Evolutionary conservation across 768 basidiomycete species (phyloP).

Genomic region (Suillus plorans): DNA sequence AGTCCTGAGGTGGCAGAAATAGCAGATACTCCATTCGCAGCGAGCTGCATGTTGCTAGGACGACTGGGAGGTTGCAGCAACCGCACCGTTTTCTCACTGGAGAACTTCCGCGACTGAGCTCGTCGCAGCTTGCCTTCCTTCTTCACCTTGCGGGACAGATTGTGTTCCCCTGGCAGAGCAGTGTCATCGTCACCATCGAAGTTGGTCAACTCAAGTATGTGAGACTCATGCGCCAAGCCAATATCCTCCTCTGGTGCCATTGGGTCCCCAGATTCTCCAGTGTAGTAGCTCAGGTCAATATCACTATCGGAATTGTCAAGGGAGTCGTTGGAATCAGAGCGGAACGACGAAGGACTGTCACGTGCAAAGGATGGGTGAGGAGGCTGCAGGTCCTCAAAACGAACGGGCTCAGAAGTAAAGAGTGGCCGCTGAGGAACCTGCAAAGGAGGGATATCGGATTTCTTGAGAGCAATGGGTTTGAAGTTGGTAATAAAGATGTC

Average conservation of each 20-base stretch:
- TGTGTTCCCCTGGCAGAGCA: constrained; percentile 53
- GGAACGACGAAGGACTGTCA: constrained; percentile 8
- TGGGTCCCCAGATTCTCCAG: constrained; percentile 31
- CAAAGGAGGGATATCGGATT: constrained; percentile 10
- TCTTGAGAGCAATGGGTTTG: constrained; percentile 26
- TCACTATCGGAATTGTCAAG: constrained; percentile 32
- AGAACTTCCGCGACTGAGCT: constrained; percentile 37
- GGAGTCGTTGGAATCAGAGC: constrained; percentile 24
- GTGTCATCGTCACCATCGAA: constrained; percentile 76
- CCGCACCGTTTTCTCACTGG: constrained; percentile 9
- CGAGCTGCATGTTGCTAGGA: background rate
- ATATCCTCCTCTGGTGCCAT: constrained; percentile 33
- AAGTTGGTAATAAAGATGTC: constrained; percentile 76
- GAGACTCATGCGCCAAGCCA: constrained; percentile 42
- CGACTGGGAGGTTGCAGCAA: background rate
- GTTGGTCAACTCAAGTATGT: constrained; percentile 67
- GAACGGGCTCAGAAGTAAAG: constrained; percentile 8
- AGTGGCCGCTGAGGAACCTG: constrained; percentile 18
- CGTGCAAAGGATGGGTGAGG: constrained; percentile 34
- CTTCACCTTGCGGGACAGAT: constrained; percentile 50
- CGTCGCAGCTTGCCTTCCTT: constrained; percentile 64
- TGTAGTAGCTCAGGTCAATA: constrained; percentile 45
- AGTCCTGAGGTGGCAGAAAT: constrained; percentile 10
- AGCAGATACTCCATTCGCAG: background rate
- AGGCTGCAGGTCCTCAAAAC: constrained; percentile 31